These are phyloP conservation scores for Cajanus cajan DNA, from an alignment of 306 rosid genomes.

Conservation along the genomic window DNA sequence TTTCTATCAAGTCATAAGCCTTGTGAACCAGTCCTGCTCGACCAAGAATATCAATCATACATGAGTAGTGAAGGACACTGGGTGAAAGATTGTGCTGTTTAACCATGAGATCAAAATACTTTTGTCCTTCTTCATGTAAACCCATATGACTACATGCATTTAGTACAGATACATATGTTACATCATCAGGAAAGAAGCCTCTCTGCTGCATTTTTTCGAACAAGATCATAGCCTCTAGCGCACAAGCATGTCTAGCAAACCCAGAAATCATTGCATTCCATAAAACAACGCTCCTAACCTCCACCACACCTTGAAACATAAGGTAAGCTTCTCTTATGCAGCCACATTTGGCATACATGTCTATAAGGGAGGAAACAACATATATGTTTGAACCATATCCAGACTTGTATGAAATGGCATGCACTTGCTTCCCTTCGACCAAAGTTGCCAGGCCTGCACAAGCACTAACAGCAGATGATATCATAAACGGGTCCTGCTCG, in stretches of 20 bases:
- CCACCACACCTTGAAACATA: slow-evolving; percentile 52
- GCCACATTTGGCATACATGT: slow-evolving; percentile 92
- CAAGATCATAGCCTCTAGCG: slow-evolving; percentile 64
- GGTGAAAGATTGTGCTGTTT: slow-evolving; percentile 61
- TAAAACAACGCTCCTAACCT: slow-evolving; percentile 51
- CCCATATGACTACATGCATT: slow-evolving; percentile 86
- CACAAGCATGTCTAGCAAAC: slow-evolving; percentile 68
- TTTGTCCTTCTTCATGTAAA: slow-evolving; percentile 59
- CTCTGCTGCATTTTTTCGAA: slow-evolving; percentile 89
- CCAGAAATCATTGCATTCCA: slow-evolving; percentile 91
- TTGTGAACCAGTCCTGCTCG: slow-evolving; percentile 62
- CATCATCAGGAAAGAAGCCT: slow-evolving; percentile 65
- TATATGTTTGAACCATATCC: slow-evolving; percentile 60
- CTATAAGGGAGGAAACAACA: slow-evolving; percentile 65
- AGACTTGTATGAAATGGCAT: slow-evolving; percentile 58
- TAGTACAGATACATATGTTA: slow-evolving; percentile 63
- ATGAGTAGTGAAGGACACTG: slow-evolving; percentile 65
- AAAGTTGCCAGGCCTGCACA: slow-evolving; percentile 75
- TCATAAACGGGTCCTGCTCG: slow-evolving; percentile 53
- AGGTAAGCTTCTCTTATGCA: slow-evolving; percentile 65
- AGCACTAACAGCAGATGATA: slow-evolving; percentile 73
- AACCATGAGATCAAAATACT: slow-evolving; percentile 66
- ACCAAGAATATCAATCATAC: slow-evolving; percentile 81
- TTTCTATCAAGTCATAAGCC: slow-evolving; percentile 58
- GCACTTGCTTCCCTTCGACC: slow-evolving; percentile 76